Conservation (phyloP, 2,329 filamentous ascomycete species). For the Aspergillus tubingensis region DNA sequence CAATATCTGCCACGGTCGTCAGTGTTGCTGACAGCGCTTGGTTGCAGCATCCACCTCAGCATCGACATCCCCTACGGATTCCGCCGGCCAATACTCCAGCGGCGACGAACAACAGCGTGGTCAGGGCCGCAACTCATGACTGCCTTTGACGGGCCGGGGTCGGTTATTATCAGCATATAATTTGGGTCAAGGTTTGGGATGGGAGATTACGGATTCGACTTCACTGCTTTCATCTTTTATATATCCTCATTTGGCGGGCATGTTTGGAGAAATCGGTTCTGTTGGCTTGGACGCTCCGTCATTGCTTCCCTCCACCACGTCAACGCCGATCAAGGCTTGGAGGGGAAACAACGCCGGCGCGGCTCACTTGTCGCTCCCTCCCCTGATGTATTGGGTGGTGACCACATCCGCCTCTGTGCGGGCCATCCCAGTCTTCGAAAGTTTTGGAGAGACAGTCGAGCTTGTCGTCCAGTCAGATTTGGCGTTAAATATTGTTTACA, state of each 20-base stretch:
- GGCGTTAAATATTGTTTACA: conserved; percentile 19
- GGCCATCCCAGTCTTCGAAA: conserved; percentile 11
- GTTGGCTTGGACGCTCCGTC: conserved; percentile 16
- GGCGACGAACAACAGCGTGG: conserved; percentile 27
- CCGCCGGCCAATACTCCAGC: conserved; percentile 25
- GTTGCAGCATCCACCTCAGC: conserved; percentile 19
- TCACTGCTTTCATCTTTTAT: conserved; percentile 17
- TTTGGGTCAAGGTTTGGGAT: conserved; percentile 19
- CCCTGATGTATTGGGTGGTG: conserved; percentile 11
- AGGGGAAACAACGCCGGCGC: conserved; percentile 9
- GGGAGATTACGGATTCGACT: conserved; percentile 18
- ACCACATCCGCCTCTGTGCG: conserved; percentile 6
- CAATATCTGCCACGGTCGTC: conserved; percentile 2
- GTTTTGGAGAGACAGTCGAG: conserved; percentile 11
- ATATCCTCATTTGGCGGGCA: conserved; percentile 18
- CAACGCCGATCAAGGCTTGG: background rate
- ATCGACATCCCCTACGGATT: conserved; percentile 25
- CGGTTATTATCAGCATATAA: conserved; percentile 17
- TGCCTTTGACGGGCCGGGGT: conserved; percentile 7
- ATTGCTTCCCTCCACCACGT: conserved; percentile 14
- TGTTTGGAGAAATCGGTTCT: conserved; percentile 20
- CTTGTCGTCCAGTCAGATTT: conserved; percentile 8
- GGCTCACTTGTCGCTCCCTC: conserved; percentile 4
- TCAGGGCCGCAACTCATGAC: conserved; percentile 22
- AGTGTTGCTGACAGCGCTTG: conserved; percentile 15